These are phyloP conservation scores for Vanderwaltozyma polyspora DNA, from an alignment of 805 yeast species.

Conservation along the genomic window DNA sequence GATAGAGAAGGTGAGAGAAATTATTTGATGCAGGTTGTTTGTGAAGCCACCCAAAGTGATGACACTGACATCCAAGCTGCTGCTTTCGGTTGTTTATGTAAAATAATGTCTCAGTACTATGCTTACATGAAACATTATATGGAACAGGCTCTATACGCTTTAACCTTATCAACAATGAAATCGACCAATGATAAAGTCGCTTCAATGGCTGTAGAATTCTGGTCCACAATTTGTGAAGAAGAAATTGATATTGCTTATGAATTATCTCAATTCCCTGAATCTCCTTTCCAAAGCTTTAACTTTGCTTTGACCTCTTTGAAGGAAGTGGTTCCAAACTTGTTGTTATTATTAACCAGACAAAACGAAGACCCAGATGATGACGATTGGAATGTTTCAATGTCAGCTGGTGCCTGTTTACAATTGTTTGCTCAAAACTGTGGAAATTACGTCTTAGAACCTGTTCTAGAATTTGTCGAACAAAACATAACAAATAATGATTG, in stretches of 20 bases:
- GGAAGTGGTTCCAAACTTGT: conserved; percentile 80
- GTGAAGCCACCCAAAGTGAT: conserved; percentile 94
- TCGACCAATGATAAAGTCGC: conserved; percentile 65
- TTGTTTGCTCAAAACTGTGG: conserved; percentile 87
- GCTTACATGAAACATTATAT: conserved; percentile 84
- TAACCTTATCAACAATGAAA: conserved; percentile 88
- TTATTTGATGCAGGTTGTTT: conserved; percentile 95
- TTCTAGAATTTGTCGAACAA: conserved; percentile 70
- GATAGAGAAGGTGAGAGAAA: conserved; percentile 91
- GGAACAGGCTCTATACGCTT: conserved; percentile 90
- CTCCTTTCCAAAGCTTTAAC: conserved; percentile 47
- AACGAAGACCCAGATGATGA: conserved; percentile 92
- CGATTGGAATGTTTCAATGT: conserved; percentile 97
- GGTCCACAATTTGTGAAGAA: conserved; percentile 99
- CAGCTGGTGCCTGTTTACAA: conserved; percentile 95
- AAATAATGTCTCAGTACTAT: conserved; percentile 84
- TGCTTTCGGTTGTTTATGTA: conserved; percentile 90
- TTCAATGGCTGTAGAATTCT: conserved; percentile 97
- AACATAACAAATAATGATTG: conserved; percentile 54
- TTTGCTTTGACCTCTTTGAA: conserved; percentile 77
- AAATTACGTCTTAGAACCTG: conserved; percentile 73
- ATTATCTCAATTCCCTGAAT: conserved; percentile 48
- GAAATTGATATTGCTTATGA: conserved; percentile 73
- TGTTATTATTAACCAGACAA: conserved; percentile 71
- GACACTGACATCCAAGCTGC: conserved; percentile 79